phyloP scores from a whole-genome alignment of 768 basidiomycete species.

The Mycena pura region DNA sequence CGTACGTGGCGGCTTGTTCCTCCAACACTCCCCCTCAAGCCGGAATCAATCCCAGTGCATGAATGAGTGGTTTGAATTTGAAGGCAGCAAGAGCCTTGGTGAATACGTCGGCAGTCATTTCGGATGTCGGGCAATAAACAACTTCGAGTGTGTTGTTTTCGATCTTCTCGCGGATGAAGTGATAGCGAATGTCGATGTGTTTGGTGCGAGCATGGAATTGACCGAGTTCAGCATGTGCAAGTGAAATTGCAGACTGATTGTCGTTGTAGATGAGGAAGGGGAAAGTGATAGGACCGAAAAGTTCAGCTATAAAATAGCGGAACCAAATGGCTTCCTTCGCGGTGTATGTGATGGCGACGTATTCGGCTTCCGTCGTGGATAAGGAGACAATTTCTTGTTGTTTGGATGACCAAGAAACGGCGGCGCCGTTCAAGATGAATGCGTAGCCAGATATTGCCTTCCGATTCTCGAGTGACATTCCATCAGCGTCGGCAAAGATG shows the following conservation, averaged over 20 bases:
- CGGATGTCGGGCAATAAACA: slow-evolving; percentile 1
- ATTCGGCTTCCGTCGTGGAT: neutral
- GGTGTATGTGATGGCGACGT: neutral
- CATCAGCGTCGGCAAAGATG: neutral
- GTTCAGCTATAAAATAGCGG: no score
- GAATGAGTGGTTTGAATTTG: slow-evolving; percentile 3
- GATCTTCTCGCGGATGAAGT: slow-evolving; percentile 2
- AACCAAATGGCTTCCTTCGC: no score
- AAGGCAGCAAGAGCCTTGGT: slow-evolving; percentile 9
- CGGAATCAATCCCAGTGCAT: neutral
- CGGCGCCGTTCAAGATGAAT: neutral
- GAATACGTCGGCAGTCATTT: neutral
- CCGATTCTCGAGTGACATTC: slow-evolving; percentile 3
- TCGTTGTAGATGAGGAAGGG: slow-evolving; percentile 11
- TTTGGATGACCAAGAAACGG: neutral
- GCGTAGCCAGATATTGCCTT: neutral
- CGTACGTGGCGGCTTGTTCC: no score
- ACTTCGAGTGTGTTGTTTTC: neutral
- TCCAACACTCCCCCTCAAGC: slow-evolving; percentile 1
- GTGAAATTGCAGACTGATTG: slow-evolving; percentile 8
- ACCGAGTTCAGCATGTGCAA: neutral
- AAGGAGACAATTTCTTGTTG: no score
- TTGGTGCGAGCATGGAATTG: slow-evolving; percentile 13
- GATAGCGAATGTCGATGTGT: slow-evolving; percentile 6
- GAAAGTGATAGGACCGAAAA: no score